Conservation (phyloP, 139 green algal genomes). For the Raphidocelis subcapitata region DNA sequence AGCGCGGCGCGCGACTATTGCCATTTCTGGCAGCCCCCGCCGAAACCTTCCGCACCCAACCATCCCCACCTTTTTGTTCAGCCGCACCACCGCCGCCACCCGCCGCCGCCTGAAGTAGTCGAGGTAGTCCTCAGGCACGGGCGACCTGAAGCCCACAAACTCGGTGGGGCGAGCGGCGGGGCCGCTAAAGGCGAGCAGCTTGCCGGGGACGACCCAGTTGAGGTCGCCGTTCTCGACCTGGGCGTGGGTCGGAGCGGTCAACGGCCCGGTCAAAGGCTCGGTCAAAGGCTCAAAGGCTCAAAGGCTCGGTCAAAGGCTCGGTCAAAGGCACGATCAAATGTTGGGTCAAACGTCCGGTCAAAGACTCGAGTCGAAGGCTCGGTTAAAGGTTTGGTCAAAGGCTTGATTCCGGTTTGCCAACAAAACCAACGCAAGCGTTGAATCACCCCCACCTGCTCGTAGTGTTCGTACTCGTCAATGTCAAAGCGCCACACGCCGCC, state of each 20-base stretch:
- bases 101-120: constrained; percentile 69
- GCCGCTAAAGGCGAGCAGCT: constrained; percentile 88
- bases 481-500: constrained; percentile 31
- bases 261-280: background rate
- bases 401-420: background rate
- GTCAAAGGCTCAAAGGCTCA: too few species aligned
- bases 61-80: background rate
- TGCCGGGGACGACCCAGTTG: constrained; percentile 87
- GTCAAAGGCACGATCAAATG: too few species aligned
- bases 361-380: too few species aligned
- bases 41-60: background rate
- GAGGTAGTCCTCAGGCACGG: constrained; percentile 88
- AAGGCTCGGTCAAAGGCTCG: too few species aligned
- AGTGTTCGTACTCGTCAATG: constrained; percentile 89
- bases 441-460: constrained; percentile 71
- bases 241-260: too few species aligned
- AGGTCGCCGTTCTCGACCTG: constrained; percentile 56
- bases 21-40: too few species aligned
- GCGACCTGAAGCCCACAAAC: constrained; percentile 75
- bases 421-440: background rate
- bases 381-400: too few species aligned
- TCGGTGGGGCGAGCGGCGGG: constrained; percentile 60
- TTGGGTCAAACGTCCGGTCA: too few species aligned
- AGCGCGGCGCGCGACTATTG: too few species aligned
- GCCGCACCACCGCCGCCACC: constrained; percentile 76